These are phyloP conservation scores for Lactifluus echinatus DNA, from an alignment of 768 basidiomycete species.

Conservation along the genomic window DNA sequence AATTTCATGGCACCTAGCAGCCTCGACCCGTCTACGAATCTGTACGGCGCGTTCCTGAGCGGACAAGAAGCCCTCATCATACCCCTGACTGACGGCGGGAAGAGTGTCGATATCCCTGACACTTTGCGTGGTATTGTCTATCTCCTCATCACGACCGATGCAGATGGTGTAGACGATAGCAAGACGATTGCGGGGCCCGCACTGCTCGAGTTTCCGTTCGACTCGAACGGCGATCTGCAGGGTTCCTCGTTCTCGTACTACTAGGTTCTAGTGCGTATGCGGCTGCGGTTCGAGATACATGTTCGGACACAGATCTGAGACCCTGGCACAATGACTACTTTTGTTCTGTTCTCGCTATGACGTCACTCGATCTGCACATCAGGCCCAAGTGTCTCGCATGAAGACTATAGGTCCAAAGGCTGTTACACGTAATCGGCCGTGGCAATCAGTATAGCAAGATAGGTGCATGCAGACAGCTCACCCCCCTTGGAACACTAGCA, in stretches of 20 bases:
- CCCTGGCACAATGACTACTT: neutral
- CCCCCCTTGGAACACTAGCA: too few species aligned
- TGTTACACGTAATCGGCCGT: too few species aligned
- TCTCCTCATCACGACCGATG: constrained; percentile 13
- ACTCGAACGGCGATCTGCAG: constrained; percentile 1
- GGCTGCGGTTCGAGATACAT: neutral
- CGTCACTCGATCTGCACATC: too few species aligned
- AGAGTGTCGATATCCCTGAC: constrained; percentile 10
- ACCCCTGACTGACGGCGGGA: constrained; percentile 7
- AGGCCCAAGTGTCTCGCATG: too few species aligned
- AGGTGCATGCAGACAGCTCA: too few species aligned
- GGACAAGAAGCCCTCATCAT: constrained; percentile 17
- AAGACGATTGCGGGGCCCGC: constrained; percentile 18
- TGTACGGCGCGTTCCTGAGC: constrained; percentile 19
- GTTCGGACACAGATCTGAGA: neutral
- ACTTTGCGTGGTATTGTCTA: constrained; percentile 12
- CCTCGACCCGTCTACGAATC: neutral
- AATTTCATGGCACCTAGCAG: neutral
- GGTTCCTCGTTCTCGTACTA: too few species aligned
- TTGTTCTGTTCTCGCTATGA: neutral
- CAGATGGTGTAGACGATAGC: constrained; percentile 9
- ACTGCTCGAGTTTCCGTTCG: constrained; percentile 18
- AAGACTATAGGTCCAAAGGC: too few species aligned
- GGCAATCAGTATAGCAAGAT: too few species aligned
- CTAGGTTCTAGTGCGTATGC: neutral